Percentiles rank a stretch among this genome's conserved stretches.
These are phyloP conservation scores for Aspergillus pseudoglaucus DNA, from an alignment of 2,329 filamentous ascomycete species.

Conservation along the genomic window DNA sequence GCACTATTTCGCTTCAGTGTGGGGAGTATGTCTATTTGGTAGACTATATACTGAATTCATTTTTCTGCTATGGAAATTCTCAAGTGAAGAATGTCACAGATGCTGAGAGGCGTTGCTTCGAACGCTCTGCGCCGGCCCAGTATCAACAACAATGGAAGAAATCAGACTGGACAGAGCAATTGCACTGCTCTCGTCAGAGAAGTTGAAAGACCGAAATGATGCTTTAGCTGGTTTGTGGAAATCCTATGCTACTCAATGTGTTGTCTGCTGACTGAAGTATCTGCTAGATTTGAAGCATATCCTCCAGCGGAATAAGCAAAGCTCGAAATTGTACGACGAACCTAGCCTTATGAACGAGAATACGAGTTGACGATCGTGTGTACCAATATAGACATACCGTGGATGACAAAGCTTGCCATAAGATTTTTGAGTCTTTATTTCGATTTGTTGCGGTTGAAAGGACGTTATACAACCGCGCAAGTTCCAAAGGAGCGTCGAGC, in stretches of 20 bases:
- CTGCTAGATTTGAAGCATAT: constrained; percentile 49
- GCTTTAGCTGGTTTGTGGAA: constrained; percentile 43
- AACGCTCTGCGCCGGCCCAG: not conserved
- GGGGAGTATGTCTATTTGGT: not conserved
- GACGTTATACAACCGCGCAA: constrained; percentile 52
- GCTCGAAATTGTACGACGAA: constrained; percentile 29
- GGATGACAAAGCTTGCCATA: constrained; percentile 71
- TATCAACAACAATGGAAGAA: constrained; percentile 31
- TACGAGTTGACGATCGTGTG: not conserved
- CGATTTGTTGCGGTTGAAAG: constrained; percentile 65
- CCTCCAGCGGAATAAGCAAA: constrained; percentile 46
- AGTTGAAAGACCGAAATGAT: constrained; percentile 42
- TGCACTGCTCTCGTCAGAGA: constrained; percentile 37
- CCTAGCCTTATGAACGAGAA: constrained; percentile 1
- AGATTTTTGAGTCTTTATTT: constrained; percentile 76
- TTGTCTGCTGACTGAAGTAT: constrained; percentile 10
- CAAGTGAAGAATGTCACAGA: not conserved
- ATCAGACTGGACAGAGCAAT: constrained; percentile 38
- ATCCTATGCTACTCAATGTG: not conserved
- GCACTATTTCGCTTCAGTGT: not conserved
- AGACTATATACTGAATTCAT: not conserved
- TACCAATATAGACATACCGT: constrained; percentile 41
- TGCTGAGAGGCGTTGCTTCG: not conserved
- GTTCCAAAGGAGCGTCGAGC: constrained; percentile 44
- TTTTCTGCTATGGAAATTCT: not conserved